These are phyloP conservation scores for Polychytrium aggregatum DNA, from an alignment of 192 early-diverging fungal genomes.

Conservation along the genomic window DNA sequence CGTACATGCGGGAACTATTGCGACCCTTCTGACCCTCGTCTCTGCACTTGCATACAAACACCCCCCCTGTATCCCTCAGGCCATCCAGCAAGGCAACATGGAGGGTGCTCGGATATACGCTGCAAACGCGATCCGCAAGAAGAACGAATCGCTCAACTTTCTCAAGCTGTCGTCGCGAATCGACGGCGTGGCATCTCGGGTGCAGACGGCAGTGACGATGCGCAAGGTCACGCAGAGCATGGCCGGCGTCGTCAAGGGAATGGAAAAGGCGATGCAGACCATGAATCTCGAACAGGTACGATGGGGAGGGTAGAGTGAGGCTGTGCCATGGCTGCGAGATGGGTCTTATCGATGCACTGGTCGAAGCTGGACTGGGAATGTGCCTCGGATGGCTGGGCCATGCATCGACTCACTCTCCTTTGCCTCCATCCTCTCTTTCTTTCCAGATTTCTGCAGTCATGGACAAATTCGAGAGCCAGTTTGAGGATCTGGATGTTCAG, in stretches of 20 bases:
- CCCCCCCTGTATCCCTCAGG: conserved; percentile 39
- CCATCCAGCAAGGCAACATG: conserved; percentile 83
- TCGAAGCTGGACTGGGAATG: no score
- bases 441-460: conserved; percentile 86
- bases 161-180: conserved; percentile 79
- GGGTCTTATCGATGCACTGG: no score
- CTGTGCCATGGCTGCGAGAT: neutral
- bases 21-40: neutral
- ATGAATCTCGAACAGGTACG: conserved; percentile 93
- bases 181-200: conserved; percentile 80
- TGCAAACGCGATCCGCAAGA: conserved; percentile 93
- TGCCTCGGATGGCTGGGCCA: no score
- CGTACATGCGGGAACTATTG: neutral
- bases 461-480: conserved; percentile 95
- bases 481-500: conserved; percentile 96
- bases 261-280: conserved; percentile 86
- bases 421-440: neutral
- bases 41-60: neutral
- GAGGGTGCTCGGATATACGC: conserved; percentile 92
- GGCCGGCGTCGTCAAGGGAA: conserved; percentile 79
- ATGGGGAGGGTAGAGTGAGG: neutral
- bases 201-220: conserved; percentile 94
- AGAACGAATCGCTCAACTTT: conserved; percentile 86
- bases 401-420: no score
- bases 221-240: conserved; percentile 70